Conservation (phyloP, 768 basidiomycete species). For the Austroboletus festivus region DNA sequence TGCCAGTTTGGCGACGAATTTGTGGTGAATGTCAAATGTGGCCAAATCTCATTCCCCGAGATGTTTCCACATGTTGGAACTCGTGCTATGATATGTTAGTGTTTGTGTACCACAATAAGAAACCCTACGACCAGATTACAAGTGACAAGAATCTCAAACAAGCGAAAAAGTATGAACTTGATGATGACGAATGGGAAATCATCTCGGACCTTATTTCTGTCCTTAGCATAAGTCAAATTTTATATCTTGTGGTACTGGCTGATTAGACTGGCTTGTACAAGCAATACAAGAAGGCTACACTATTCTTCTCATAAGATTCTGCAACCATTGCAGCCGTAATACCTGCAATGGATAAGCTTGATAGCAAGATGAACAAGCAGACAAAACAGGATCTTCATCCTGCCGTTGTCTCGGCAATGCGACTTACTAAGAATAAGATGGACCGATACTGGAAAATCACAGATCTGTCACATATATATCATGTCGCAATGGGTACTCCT, state of each 20-base stretch:
- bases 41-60: neutral
- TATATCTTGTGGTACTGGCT: too few species aligned
- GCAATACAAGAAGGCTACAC: neutral
- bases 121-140: neutral
- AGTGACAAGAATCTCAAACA: neutral
- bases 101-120: neutral
- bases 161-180: neutral
- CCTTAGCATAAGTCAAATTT: neutral
- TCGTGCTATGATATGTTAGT: neutral
- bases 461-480: neutral
- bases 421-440: slow-evolving; percentile 1
- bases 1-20: neutral
- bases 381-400: neutral
- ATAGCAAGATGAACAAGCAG: neutral
- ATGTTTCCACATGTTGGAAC: neutral
- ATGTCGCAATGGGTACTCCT: neutral
- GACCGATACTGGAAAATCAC: slow-evolving; percentile 1
- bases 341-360: slow-evolving; percentile 1
- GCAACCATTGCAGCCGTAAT: neutral
- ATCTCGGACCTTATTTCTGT: neutral
- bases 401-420: neutral
- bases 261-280: too few species aligned
- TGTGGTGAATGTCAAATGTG: neutral
- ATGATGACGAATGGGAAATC: neutral
- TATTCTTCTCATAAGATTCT: neutral